Evolutionary conservation across 352 stramenopile genomes (phyloP), one percentile per base, ranked within the genome.

Genomic region (Globisporangium spiculum): DNA sequence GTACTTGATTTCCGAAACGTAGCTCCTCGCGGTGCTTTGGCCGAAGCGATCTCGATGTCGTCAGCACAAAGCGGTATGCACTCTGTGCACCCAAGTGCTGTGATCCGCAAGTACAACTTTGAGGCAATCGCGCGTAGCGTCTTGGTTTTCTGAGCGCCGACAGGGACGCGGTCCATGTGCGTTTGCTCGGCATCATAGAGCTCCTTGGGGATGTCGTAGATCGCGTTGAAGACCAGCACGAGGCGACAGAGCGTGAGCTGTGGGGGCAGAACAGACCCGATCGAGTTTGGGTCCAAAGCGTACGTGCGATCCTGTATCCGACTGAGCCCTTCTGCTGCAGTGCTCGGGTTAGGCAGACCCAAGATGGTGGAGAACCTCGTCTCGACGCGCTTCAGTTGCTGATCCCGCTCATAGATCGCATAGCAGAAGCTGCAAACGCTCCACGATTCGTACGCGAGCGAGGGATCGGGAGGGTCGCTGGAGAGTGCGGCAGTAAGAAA

Each of bases 361-460:
- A 93, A 63, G 0, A 78, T 67, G 2, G 75, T 57, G 0, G 79
- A 84, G 53, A 95, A 93, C 56, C 78, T 90, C 0, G 68, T 70
- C 32, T 95, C 85, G 18, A 93, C 73, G 10, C 83, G 79, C 26
- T 91, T 85, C 16, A 95, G 63, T 32, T 91, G 84, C 62, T 93
- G 85, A 50, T 95, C 87, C 8, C 87, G 84, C 55, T 95, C 87
- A 50, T 93, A 95, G 36, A 95, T 91, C 4, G 87, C 84, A 36
- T 95, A 95, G 68, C 87, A 95, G 34, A 81, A 89, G 59, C 84
- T 92, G 63, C 87, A 95, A 2, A 95, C 87, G 66, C 85, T 93
- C 82, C 84, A 93, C 4, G 87, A 90, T 63, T 95, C 85, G 67
- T 95, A 95, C 14, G 85, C 80, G n/a, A 91, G 60, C 20, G 75